Evolutionary conservation across 2,329 filamentous ascomycete species (phyloP), one percentile per base, ranked within the genome.

Genomic region (Scedosporium minutisporum): DNA sequence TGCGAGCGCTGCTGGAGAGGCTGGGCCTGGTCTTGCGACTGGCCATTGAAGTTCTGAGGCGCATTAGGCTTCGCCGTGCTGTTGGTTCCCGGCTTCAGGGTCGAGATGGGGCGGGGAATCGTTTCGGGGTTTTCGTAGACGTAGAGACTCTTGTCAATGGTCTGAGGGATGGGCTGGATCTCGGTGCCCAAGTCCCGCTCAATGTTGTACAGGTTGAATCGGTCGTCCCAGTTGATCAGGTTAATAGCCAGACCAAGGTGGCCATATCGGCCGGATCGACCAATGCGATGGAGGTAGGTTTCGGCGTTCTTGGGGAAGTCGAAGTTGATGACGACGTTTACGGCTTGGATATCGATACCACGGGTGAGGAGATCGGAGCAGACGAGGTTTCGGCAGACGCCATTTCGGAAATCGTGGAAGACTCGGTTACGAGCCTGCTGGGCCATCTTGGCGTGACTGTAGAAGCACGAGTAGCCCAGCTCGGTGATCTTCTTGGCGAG

Each of bases 241-340:
- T 99, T 99, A 73, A 99, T 99, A 66, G 96, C 96, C 68, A 99
- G 81, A 83, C 95, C 95, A 71, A 97, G 83, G 77, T 99, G 95
- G 67, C 95, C 95, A 73, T 96, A 99, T 67, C 95, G 91, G 68
- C 95, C 95, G 60, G 95, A 99, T 73, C 95, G 91, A 80, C 95
- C 95, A 73, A 99, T 99, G 68, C 95, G 91, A 78, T 99, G 95
- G 63, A 99, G 87, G 73, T 99, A 99, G 0, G 95, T 99, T 78
- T 99, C 95, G 16, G 95, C 96, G 71, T 99, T 99, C 80, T 99
- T 99, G 62, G 95, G 95, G 75, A 99, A 99, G 72, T 99, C 95
- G 71, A 99, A 99, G 80, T 99, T 99, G 85, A 99, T 99, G 73
- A 99, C 95, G 62, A 99, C 95, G 70, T 99, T 99, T 72, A 99